Conservation (phyloP, 805 yeast species). For the Kodamaea hsintzibuensis region DNA sequence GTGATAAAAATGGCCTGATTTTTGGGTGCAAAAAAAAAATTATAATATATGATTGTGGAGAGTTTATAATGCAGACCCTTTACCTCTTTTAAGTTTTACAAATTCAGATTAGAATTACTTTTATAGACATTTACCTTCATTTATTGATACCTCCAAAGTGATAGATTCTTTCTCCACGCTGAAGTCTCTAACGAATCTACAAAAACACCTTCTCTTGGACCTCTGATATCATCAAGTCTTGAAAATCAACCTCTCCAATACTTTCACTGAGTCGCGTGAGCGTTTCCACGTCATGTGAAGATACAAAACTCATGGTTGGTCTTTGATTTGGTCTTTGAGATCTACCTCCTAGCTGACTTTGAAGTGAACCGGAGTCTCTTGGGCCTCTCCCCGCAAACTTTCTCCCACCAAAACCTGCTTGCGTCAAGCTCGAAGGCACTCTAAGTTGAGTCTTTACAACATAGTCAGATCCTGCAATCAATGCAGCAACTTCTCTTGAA, state of each 20-base stretch:
- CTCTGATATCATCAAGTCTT: conserved; percentile 23
- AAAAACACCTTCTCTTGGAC: conserved; percentile 22
- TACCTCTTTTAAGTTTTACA: no score
- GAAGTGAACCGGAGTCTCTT: neutral
- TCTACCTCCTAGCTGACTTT: neutral
- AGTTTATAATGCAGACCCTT: no score
- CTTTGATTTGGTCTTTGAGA: neutral
- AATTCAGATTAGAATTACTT: neutral
- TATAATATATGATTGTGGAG: no score
- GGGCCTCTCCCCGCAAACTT: neutral
- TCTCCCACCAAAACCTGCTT: neutral
- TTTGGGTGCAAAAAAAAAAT: neutral
- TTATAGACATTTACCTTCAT: neutral
- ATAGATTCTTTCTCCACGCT: no score
- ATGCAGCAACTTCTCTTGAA: conserved; percentile 9
- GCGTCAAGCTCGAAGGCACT: neutral
- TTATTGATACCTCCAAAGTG: no score
- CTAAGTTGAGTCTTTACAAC: neutral
- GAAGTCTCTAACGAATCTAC: no score
- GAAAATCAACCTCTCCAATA: conserved; percentile 20
- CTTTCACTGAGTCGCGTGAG: conserved; percentile 8
- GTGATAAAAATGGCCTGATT: neutral
- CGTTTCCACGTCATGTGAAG: conserved; percentile 11
- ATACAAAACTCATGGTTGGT: conserved; percentile 4
- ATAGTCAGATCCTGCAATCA: neutral